Percentiles rank a stretch among this genome's conserved stretches.
phyloP scores from a whole-genome alignment of 2,329 filamentous ascomycete species.

The Daldinia sp. region DNA sequence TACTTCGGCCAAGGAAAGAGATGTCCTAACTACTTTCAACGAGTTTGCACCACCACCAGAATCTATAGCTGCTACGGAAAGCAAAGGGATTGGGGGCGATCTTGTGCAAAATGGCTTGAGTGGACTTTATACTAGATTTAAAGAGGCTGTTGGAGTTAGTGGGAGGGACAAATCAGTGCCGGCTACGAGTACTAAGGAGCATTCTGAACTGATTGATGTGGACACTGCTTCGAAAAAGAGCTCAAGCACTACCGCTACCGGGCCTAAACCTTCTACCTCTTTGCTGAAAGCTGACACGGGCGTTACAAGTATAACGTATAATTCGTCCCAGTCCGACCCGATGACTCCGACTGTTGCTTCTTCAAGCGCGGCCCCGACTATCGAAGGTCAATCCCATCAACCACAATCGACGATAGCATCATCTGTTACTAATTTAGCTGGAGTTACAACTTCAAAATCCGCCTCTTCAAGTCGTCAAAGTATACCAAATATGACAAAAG shows the following conservation, averaged over 20 bases:
- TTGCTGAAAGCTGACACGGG: slow-evolving; percentile 54
- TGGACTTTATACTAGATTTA: slow-evolving; percentile 85
- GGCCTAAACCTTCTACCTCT: slow-evolving; percentile 53
- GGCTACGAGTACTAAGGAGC: slow-evolving; percentile 24
- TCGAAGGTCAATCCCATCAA: slow-evolving; percentile 54
- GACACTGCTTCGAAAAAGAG: slow-evolving; percentile 55
- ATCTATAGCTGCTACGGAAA: slow-evolving; percentile 66
- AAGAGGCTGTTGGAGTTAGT: slow-evolving; percentile 78
- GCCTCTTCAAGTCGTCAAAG: slow-evolving; percentile 47
- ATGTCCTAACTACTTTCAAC: slow-evolving; percentile 89
- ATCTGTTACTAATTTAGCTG: slow-evolving; percentile 56
- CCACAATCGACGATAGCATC: slow-evolving; percentile 57
- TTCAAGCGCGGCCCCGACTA: slow-evolving; percentile 47
- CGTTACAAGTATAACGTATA: slow-evolving; percentile 47
- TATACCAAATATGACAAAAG: slow-evolving; percentile 48
- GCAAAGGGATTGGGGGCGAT: slow-evolving; percentile 75
- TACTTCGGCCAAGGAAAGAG: slow-evolving; percentile 83
- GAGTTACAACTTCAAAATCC: slow-evolving; percentile 51
- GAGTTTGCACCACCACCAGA: slow-evolving; percentile 80
- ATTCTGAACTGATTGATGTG: slow-evolving; percentile 52
- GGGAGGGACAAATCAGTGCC: slow-evolving; percentile 52
- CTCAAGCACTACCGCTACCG: slow-evolving; percentile 51
- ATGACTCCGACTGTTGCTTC: slow-evolving; percentile 48
- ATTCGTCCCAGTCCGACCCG: slow-evolving; percentile 47
- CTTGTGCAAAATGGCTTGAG: slow-evolving; percentile 85